These are phyloP conservation scores for Ustilago bromivora DNA, from an alignment of 1,284 basidiomycete species.

Conservation along the genomic window DNA sequence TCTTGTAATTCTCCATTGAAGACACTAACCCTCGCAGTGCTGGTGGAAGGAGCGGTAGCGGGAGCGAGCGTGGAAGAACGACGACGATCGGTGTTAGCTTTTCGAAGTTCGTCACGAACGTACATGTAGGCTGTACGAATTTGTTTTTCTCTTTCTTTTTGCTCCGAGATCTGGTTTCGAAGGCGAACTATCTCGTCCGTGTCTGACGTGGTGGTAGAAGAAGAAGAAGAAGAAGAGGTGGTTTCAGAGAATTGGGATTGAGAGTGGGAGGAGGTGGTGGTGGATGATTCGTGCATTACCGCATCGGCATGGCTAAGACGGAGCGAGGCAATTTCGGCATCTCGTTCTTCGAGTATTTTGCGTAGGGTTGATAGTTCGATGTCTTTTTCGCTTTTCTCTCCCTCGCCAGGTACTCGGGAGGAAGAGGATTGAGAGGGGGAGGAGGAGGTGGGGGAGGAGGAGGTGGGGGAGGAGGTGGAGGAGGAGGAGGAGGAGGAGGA, in stretches of 20 bases:
- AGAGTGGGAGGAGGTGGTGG: not conserved
- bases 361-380: conserved; percentile 10
- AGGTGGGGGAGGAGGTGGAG: not conserved
- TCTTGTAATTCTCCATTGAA: not conserved
- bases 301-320: conserved; percentile 40
- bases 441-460: not conserved
- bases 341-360: conserved; percentile 29
- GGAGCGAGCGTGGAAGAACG: conserved; percentile 15
- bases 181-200: conserved; percentile 30
- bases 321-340: conserved; percentile 36
- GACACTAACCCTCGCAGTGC: not conserved
- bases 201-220: not conserved
- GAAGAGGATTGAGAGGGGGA: too few species aligned
- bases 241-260: not conserved
- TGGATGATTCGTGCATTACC: conserved; percentile 14
- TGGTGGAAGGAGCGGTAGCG: not conserved
- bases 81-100: conserved; percentile 44
- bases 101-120: conserved; percentile 59
- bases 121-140: conserved; percentile 59
- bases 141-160: conserved; percentile 52
- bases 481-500: not conserved
- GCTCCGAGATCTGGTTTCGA: conserved; percentile 40
- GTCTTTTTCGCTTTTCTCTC: not conserved
- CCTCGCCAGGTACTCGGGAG: not conserved
- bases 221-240: not conserved